A percentile compares a stretch with the other conserved stretches of the same genome.
Conservation (phyloP, 2,329 filamentous ascomycete genomes). For the Fusarium clavum region DNA sequence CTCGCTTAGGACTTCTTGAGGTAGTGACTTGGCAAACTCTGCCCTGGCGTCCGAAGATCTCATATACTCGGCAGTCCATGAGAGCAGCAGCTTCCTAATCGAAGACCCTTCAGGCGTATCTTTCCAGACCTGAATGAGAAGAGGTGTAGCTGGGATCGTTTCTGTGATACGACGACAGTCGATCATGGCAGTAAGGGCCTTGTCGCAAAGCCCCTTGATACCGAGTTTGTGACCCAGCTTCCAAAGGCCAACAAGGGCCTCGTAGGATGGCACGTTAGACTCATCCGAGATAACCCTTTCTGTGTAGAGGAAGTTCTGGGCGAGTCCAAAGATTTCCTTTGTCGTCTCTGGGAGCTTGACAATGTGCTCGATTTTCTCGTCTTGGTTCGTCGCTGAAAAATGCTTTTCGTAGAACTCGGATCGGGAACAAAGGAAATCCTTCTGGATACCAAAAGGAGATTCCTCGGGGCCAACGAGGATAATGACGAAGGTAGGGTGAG, state of each 20-base stretch:
- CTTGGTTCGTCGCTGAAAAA: slow-evolving; percentile 53
- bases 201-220: slow-evolving; percentile 67
- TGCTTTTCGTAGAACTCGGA: slow-evolving; percentile 61
- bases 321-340: slow-evolving; percentile 64
- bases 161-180: slow-evolving; percentile 65
- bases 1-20: slow-evolving; percentile 71
- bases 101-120: slow-evolving; percentile 71
- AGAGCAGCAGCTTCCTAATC: slow-evolving; percentile 67
- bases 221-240: slow-evolving; percentile 65
- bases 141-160: slow-evolving; percentile 67
- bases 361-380: slow-evolving; percentile 61
- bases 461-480: slow-evolving; percentile 65
- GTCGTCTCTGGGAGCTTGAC: slow-evolving; percentile 62
- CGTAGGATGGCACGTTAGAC: slow-evolving; percentile 62
- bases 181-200: slow-evolving; percentile 67
- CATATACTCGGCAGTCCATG: slow-evolving; percentile 74
- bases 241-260: slow-evolving; percentile 66
- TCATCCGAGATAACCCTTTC: slow-evolving; percentile 58
- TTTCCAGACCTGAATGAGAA: slow-evolving; percentile 71
- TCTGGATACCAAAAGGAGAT: slow-evolving; percentile 67
- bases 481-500: slow-evolving; percentile 67
- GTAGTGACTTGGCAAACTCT: slow-evolving; percentile 70
- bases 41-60: slow-evolving; percentile 65
- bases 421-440: slow-evolving; percentile 66
- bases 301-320: slow-evolving; percentile 67